These are phyloP conservation scores for Cladophialophora immunda DNA, from an alignment of 2,329 filamentous ascomycete genomes.

Conservation along the genomic window DNA sequence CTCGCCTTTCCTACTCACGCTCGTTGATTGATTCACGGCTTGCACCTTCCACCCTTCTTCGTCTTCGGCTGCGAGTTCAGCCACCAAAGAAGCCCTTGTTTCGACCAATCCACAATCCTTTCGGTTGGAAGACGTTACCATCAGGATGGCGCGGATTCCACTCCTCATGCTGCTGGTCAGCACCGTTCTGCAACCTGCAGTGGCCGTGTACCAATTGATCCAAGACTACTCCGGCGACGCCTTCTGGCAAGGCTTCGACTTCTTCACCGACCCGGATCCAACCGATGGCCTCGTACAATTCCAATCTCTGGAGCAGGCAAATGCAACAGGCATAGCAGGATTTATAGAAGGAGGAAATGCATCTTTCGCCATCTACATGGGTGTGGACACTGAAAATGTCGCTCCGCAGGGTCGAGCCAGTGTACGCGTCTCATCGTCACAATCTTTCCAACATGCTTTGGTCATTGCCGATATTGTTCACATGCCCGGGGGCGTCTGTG, in stretches of 20 bases:
- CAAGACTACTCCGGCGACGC: slow-evolving; percentile 55
- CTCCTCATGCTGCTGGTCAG: slow-evolving; percentile 38
- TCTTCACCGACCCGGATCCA: slow-evolving; percentile 58
- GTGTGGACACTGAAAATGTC: slow-evolving; percentile 50
- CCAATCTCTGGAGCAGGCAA: slow-evolving; percentile 51
- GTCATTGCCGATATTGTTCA: slow-evolving; percentile 59
- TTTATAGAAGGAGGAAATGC: slow-evolving; percentile 46
- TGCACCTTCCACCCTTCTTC: not conserved
- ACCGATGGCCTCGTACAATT: slow-evolving; percentile 63
- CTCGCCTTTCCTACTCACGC: not conserved
- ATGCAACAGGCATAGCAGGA: slow-evolving; percentile 46
- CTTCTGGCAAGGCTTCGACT: slow-evolving; percentile 61
- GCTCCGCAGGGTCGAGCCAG: slow-evolving; percentile 52
- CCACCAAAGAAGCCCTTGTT: not conserved
- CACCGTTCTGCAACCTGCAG: slow-evolving; percentile 28
- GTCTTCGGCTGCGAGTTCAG: slow-evolving; percentile 15
- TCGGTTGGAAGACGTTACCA: not conserved
- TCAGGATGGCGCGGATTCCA: slow-evolving; percentile 7
- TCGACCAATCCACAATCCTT: slow-evolving; percentile 4
- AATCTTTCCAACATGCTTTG: slow-evolving; percentile 56
- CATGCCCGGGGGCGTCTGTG: slow-evolving; percentile 58
- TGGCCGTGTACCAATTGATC: slow-evolving; percentile 49
- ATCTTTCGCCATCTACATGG: slow-evolving; percentile 50
- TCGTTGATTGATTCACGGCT: slow-evolving; percentile 21
- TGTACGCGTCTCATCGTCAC: slow-evolving; percentile 55